These are phyloP conservation scores for Hericium alpestre DNA, from an alignment of 768 basidiomycete genomes.

Conservation along the genomic window DNA sequence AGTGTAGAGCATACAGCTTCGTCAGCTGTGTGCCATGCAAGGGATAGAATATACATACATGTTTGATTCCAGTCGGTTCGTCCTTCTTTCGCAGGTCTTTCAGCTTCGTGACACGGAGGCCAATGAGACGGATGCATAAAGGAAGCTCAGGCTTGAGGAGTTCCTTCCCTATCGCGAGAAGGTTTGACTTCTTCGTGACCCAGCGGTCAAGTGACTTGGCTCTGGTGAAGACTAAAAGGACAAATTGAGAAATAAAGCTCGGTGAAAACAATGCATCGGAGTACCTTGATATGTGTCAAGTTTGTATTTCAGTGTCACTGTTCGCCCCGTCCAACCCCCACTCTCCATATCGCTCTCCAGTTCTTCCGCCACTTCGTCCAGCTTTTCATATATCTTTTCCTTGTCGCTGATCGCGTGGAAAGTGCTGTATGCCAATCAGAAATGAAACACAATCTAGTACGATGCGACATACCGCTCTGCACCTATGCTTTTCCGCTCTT, in stretches of 20 bases:
- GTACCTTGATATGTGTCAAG: slow-evolving; percentile 79
- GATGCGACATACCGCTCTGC: slow-evolving; percentile 55
- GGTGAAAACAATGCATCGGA: not conserved
- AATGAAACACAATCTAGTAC: not conserved
- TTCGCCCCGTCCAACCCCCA: slow-evolving; percentile 79
- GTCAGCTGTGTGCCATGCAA: not conserved
- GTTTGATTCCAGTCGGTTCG: slow-evolving; percentile 52
- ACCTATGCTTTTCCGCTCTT: slow-evolving; percentile 87
- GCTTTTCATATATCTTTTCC: slow-evolving; percentile 58
- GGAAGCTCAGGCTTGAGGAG: slow-evolving; percentile 75
- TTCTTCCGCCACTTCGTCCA: slow-evolving; percentile 73
- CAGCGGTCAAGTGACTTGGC: slow-evolving; percentile 72
- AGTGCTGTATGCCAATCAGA: slow-evolving; percentile 37
- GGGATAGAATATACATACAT: slow-evolving; percentile 33
- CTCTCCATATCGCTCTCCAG: slow-evolving; percentile 71
- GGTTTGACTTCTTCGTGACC: slow-evolving; percentile 64
- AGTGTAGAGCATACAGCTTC: not conserved
- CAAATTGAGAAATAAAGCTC: not conserved
- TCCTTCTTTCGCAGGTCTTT: slow-evolving; percentile 59
- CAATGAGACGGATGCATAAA: slow-evolving; percentile 73
- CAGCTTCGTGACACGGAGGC: slow-evolving; percentile 79
- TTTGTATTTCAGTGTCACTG: slow-evolving; percentile 89
- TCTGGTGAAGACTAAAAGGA: slow-evolving; percentile 57
- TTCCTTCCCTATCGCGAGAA: slow-evolving; percentile 74
- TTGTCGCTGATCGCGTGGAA: slow-evolving; percentile 61